Conservation (phyloP, 495 filamentous ascomycete species). For the Neurospora sp. region DNA sequence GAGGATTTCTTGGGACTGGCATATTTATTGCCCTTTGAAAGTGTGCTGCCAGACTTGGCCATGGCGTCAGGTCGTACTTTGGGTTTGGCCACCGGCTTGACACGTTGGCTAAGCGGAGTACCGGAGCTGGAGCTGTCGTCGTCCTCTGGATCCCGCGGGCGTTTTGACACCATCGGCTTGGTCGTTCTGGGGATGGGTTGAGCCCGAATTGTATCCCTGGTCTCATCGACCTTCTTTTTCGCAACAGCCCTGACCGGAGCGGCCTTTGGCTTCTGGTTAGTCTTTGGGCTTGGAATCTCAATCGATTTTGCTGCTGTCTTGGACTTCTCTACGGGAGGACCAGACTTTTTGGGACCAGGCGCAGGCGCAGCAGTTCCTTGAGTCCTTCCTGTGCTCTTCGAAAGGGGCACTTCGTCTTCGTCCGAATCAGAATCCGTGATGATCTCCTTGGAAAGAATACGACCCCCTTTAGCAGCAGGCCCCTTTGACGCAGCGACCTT, state of each 20-base stretch:
- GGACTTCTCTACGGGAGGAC: constrained; percentile 19
- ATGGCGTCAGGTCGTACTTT: neutral
- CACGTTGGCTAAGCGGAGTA: constrained; percentile 39
- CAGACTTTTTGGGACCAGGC: constrained; percentile 21
- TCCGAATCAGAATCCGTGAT: constrained; percentile 70
- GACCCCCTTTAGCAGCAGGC: constrained; percentile 10
- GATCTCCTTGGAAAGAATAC: constrained; percentile 53
- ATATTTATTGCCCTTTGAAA: neutral
- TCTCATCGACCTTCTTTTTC: constrained; percentile 15
- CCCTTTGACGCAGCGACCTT: constrained; percentile 18
- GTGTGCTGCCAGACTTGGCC: neutral
- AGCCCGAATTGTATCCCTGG: constrained; percentile 24
- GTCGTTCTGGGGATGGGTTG: constrained; percentile 20
- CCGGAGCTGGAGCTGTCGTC: constrained; percentile 43
- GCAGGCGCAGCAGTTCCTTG: constrained; percentile 17
- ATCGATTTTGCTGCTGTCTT: constrained; percentile 22
- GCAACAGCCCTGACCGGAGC: constrained; percentile 2
- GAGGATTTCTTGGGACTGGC: constrained; percentile 47
- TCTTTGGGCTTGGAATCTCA: constrained; percentile 14
- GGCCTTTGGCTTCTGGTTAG: constrained; percentile 11
- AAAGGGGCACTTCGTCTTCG: constrained; percentile 34
- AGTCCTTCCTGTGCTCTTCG: constrained; percentile 27
- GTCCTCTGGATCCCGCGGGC: constrained; percentile 32
- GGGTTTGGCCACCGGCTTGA: constrained; percentile 28
- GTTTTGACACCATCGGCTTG: constrained; percentile 19